Percentiles rank a stretch among this genome's conserved stretches.
These are phyloP conservation scores for Hansenula lynferdii DNA, from an alignment of 1,139 yeast genomes.

Conservation along the genomic window DNA sequence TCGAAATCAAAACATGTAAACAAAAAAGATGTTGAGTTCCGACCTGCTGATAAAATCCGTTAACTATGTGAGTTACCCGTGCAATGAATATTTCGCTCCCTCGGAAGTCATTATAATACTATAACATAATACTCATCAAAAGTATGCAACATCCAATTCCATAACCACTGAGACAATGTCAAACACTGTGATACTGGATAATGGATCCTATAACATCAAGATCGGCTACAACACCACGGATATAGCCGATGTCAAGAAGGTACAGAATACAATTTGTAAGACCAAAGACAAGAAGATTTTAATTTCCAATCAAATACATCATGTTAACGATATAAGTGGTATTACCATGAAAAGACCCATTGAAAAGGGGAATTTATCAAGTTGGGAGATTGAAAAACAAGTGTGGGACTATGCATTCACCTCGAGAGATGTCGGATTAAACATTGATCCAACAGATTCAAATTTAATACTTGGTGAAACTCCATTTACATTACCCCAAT, in stretches of 20 bases:
- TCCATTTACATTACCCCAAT: slow-evolving; percentile 76
- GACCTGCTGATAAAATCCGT: not conserved
- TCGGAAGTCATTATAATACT: too few species aligned
- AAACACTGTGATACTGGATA: slow-evolving; percentile 55
- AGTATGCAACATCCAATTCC: too few species aligned
- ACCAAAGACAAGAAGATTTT: slow-evolving; percentile 74
- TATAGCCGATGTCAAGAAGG: slow-evolving; percentile 36
- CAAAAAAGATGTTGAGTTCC: not conserved
- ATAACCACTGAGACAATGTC: too few species aligned
- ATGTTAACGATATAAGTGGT: slow-evolving; percentile 72
- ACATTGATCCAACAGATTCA: slow-evolving; percentile 29
- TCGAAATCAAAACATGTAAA: not conserved
- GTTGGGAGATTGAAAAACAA: slow-evolving; percentile 92
- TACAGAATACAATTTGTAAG: slow-evolving; percentile 68
- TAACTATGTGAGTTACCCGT: not conserved
- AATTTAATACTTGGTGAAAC: slow-evolving; percentile 48
- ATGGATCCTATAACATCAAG: slow-evolving; percentile 83
- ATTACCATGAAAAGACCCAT: slow-evolving; percentile 74
- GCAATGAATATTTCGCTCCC: too few species aligned
- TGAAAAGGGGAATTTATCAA: slow-evolving; percentile 82
- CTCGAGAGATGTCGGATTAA: slow-evolving; percentile 26
- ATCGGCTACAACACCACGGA: slow-evolving; percentile 52
- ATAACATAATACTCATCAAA: too few species aligned
- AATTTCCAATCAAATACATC: slow-evolving; percentile 64
- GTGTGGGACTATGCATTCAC: slow-evolving; percentile 82